Base-by-base conservation (phyloP, 176 grass and related monocot genomes). In the Tuctoria greenei region DNA sequence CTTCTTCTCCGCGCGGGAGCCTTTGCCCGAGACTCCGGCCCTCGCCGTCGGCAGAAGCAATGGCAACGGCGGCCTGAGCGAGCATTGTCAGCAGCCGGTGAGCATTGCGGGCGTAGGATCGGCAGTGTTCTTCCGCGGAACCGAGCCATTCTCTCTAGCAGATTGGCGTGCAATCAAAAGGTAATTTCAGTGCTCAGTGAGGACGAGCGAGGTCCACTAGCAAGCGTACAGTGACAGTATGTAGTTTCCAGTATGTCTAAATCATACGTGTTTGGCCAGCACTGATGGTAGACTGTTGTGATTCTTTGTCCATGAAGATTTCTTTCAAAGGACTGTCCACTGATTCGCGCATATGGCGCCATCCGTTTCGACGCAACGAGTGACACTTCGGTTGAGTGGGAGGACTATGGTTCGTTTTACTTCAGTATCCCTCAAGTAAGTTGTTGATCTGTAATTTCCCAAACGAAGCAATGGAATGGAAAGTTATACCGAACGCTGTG, bases 141-240 rank as follows among this genome's bases (percentile, higher is more conserved):
- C 82, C 6, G 60, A 90, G 40, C 84, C 79, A 1, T 94, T 98
- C 45, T 86, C 84, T 55, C 76, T 90, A 15, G 24, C 61, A 0
- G 88, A 98, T 16, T 98, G 95, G 95, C 72, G 84, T 15, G 88
- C 91, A 6, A 92, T 98, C 82, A 94, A 91, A 54, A 91, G 89
- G 95, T 93, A 85, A 6, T 14, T 4, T 45, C 18, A 27, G 12
- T 21, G 14, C 37, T 75, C 16, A 64, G 38, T 38, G 16, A 38
- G 10, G 31, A 37, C 6, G 15, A 63, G 5, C 6, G 15, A 63
- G 5, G 14, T 35, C 16, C 28, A 16, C 58, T 61, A 15, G 12
- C 8, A 31, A 26, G 0, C 16, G 12, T 40, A 43, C 8, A 20
- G 38, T 74, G 39, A 8, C 23, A 34, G 0, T 18, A 23, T 28